Evolutionary conservation across 31 red algal species (phyloP).

Genomic region (Endocladia muricata): DNA sequence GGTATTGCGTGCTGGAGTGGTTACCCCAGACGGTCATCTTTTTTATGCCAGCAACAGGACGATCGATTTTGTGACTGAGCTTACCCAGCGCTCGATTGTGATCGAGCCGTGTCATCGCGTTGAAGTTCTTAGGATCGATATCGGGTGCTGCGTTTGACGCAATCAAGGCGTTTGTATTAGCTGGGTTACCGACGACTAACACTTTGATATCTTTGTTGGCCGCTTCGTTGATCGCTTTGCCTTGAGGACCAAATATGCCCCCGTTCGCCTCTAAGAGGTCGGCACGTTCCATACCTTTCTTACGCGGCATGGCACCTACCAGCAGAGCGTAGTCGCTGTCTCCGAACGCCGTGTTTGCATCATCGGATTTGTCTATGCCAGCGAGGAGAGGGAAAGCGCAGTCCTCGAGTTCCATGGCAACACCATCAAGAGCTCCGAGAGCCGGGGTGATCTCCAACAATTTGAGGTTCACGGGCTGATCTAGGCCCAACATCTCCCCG

Average conservation of each 20-base stretch:
- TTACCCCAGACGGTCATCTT: constrained; percentile 95
- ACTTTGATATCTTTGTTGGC: constrained; percentile 65
- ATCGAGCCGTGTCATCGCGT: constrained; percentile 97
- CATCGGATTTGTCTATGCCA: no score
- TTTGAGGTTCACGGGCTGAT: no score
- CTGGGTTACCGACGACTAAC: constrained; percentile 95
- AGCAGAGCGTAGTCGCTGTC: no score
- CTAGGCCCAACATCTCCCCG: no score
- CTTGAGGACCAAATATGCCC: constrained; percentile 89
- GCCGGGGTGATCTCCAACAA: no score
- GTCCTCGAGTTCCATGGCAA: no score
- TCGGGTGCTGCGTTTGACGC: constrained; percentile 82
- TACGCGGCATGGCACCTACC: constrained; percentile 94
- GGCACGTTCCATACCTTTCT: constrained; percentile 94
- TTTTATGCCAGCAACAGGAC: constrained; percentile 62
- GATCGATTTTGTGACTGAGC: constrained; percentile 62
- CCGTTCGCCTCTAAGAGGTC: constrained; percentile 94
- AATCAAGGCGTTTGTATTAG: constrained; percentile 95
- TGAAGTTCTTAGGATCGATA: constrained; percentile 73
- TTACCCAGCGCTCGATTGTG: constrained; percentile 88
- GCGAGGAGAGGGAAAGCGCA: no score
- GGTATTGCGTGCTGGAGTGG: constrained; percentile 97
- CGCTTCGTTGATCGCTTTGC: constrained; percentile 80
- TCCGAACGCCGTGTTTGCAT: no score
- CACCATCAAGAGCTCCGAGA: no score